phyloP scores from a whole-genome alignment of 768 basidiomycete genomes.

The Mycena alexandri region DNA sequence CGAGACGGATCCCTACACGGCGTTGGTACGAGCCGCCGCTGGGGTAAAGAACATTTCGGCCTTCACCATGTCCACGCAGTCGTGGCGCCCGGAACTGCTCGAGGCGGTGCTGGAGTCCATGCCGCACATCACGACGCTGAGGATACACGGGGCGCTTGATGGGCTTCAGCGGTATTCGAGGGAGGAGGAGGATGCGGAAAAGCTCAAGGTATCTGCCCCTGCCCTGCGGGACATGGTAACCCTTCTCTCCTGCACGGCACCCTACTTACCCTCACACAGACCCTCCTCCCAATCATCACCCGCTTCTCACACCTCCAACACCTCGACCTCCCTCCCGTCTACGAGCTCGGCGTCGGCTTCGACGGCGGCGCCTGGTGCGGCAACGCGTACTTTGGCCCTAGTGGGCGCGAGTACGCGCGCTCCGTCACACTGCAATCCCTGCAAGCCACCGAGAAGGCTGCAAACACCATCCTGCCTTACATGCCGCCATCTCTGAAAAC shows the following conservation, averaged over 20 bases:
- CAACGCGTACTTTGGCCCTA: slow-evolving; percentile 20
- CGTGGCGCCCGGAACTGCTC: slow-evolving; percentile 19
- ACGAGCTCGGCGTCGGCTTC: slow-evolving; percentile 21
- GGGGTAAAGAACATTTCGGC: slow-evolving; percentile 18
- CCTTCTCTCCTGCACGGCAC: slow-evolving; percentile 15
- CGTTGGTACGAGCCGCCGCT: slow-evolving; percentile 19
- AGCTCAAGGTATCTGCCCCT: slow-evolving; percentile 18
- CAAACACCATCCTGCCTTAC: slow-evolving; percentile 18
- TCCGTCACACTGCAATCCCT: slow-evolving; percentile 25
- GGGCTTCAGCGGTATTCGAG: slow-evolving; percentile 12
- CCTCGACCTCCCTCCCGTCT: slow-evolving; percentile 20
- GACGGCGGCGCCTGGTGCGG: slow-evolving; percentile 18
- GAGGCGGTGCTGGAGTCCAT: slow-evolving; percentile 18
- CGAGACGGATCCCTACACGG: slow-evolving; percentile 18
- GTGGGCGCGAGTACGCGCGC: slow-evolving; percentile 25
- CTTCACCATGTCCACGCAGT: slow-evolving; percentile 22
- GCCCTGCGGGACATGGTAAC: slow-evolving; percentile 20
- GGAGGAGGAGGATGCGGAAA: slow-evolving; percentile 19
- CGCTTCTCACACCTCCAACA: slow-evolving; percentile 22
- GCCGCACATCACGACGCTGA: slow-evolving; percentile 17
- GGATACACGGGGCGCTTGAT: slow-evolving; percentile 20
- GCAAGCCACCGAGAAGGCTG: slow-evolving; percentile 24
- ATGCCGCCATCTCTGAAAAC: slow-evolving; percentile 20
- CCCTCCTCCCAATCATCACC: slow-evolving; percentile 20
- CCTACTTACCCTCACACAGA: slow-evolving; percentile 16